Base-by-base conservation (phyloP, 192 early-diverging fungal species). In the Coemansia sp. region DNA sequence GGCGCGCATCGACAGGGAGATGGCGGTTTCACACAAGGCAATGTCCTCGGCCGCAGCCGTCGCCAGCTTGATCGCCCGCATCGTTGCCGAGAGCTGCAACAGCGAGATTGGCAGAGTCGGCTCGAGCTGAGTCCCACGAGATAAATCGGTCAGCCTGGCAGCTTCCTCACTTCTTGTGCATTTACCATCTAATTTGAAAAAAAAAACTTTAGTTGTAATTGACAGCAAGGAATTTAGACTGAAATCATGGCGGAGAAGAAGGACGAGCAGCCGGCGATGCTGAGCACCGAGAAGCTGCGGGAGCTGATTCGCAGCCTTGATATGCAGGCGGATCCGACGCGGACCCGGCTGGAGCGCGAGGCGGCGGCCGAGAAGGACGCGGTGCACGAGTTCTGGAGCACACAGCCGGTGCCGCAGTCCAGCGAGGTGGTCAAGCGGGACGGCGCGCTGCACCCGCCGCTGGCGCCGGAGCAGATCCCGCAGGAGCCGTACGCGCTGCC, bases 361-460 rank as follows among this genome's bases (percentile, higher is more conserved):
- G 66, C 53, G 53, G 66, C 27, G 12, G 73, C 49, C 4, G 75
- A 68, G 50, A 53, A 42, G 35, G 58, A 47, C 9, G 55, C 58
- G 1, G 61, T 51, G 50, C 75, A 95, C 79, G 86, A 93, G 79
- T 99, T 99, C 58, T 99, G 96, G 96, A 85, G 76, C 60, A 99
- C 96, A 10, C 96, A 99, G 67, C 96, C 96, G 8, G 96, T 99
- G 12, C 87, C 87, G 48, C 80, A 85, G 55, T 85, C 89, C 78
- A 78, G 79, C 55, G 93, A 95, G 46, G 68, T 60, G 31, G 76
- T 93, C 22, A 66, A 75, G 4, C 71, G 81, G 12, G 84, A 95
- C 50, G 94, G 92, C 4, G 80, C 87, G 15, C 85, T 98, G 67
- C 93, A 97, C 49, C 68, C 78, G 12, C 76, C 91, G 57, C 84